Evolutionary conservation across 78 protist genomes (phyloP), one percentile per base, ranked within the genome.

Genomic region (Dictyostelium capitatum): DNA sequence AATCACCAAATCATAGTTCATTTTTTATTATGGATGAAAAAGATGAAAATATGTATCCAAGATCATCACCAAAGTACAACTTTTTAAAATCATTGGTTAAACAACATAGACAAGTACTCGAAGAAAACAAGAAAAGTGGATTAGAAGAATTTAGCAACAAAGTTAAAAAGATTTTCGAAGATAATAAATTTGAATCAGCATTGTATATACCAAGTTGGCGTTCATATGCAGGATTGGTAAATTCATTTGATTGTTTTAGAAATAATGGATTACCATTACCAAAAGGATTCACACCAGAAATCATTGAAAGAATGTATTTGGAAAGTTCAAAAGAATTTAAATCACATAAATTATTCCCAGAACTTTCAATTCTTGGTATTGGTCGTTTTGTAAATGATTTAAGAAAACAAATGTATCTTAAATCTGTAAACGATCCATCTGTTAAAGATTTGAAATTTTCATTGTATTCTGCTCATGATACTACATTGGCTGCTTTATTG

Each of bases 21-120:
- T 87, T 87, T 37, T 43, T n/a, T 6, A 69, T 87, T 20, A 28
- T 46, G 28, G 25, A 77, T 28, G 93, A 77, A 19, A 28, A 65
- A 10, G 70, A 57, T 3, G 93, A 87, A 54, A 87, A 87, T 77
- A 87, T 87, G 72, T 87, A 87, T 77, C 93, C 93, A 50, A 64
- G 93, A 46, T 46, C 70, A 46, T 77, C 78, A 43, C 67, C 46
- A 30, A 43, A 75, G 32, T 87, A 47, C 46, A 37, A 15, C n/a
- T 87, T 87, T 47, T 50, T 87, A n/a, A 78, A 46, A 37, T 25
- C 64, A 19, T 23, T 87, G 8, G 37, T 87, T 6, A 80, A 72
- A 19, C 79, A 87, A 70, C 83, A 77, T 77, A 47, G 48, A 59
- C 2, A 46, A 8, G 93, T 87, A 1, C 30, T 87, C 17, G 37